Evolutionary conservation across 371 early-diverging fungal genomes (phyloP).

Genomic region (Haplosporangium sp.): DNA sequence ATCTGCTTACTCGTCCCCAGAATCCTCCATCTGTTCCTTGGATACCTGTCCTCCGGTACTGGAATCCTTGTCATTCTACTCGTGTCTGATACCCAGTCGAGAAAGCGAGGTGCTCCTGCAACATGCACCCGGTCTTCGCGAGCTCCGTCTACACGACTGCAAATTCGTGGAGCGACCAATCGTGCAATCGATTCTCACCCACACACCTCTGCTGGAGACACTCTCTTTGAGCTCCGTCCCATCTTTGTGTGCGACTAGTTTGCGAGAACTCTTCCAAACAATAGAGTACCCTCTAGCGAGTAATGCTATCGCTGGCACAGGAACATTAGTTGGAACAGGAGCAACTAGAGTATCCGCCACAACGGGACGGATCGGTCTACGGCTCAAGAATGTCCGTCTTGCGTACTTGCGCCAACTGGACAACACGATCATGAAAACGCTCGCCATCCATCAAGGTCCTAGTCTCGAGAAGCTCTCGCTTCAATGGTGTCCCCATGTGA

Average conservation of each 20-base stretch:
- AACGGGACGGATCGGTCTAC: conserved; percentile 9
- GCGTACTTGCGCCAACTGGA: conserved; percentile 38
- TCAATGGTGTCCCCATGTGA: conserved; percentile 49
- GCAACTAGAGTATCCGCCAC: neutral
- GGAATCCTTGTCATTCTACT: conserved; percentile 24
- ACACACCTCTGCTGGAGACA: conserved; percentile 30
- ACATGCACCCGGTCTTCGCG: conserved; percentile 20
- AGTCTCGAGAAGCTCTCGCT: conserved; percentile 30
- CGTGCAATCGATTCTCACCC: conserved; percentile 26
- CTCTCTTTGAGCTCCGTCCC: conserved; percentile 36
- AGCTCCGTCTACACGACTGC: conserved; percentile 36
- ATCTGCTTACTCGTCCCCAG: conserved; percentile 12
- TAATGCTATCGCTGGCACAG: neutral
- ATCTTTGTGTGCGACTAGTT: conserved; percentile 2
- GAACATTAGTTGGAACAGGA: neutral
- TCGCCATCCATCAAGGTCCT: conserved; percentile 28
- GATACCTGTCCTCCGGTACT: conserved; percentile 3
- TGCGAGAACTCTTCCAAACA: conserved; percentile 23
- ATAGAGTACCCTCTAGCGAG: neutral
- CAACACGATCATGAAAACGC: conserved; percentile 23
- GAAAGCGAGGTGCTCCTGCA: conserved; percentile 26
- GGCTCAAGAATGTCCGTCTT: conserved; percentile 32
- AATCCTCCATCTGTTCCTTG: conserved; percentile 1
- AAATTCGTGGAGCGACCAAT: conserved; percentile 7
- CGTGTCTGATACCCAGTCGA: conserved; percentile 29